Percentiles rank a stretch among this genome's conserved stretches.
Conservation (phyloP, 2,329 filamentous ascomycete species). For the Basipetospora chlamydospora region DNA sequence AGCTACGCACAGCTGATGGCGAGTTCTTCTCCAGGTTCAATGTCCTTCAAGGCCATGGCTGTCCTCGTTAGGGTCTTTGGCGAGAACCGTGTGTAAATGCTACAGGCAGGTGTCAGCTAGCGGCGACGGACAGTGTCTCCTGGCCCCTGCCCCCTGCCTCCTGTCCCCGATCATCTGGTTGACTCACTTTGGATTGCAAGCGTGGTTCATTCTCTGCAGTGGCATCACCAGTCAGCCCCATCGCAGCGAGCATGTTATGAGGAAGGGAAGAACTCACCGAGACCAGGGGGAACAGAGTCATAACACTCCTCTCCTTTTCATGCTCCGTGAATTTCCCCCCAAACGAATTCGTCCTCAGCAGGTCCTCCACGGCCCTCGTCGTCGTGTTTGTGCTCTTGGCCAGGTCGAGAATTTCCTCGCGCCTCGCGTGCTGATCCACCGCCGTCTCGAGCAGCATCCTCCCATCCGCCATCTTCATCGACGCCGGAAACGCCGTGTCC, state of each 20-base stretch:
- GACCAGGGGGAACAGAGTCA: slow-evolving; percentile 13
- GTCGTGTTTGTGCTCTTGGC: slow-evolving; percentile 12
- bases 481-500: slow-evolving; percentile 15
- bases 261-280: slow-evolving; percentile 10
- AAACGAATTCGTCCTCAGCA: slow-evolving; percentile 21
- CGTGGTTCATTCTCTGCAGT: slow-evolving; percentile 12
- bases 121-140: not conserved
- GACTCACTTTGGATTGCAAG: slow-evolving; percentile 16
- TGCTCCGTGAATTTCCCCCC: slow-evolving; percentile 10
- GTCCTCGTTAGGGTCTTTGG: slow-evolving; percentile 11
- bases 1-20: slow-evolving; percentile 14
- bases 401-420: slow-evolving; percentile 14
- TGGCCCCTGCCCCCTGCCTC: too few relatives aligned
- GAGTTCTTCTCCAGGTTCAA: slow-evolving; percentile 16
- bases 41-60: slow-evolving; percentile 13
- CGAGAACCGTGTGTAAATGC: slow-evolving; percentile 15
- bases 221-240: slow-evolving; percentile 5
- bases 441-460: slow-evolving; percentile 15
- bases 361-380: slow-evolving; percentile 16
- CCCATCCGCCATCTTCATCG: slow-evolving; percentile 15
- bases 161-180: too few relatives aligned
- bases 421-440: slow-evolving; percentile 15
- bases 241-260: not conserved
- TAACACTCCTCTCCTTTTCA: slow-evolving; percentile 9
- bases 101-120: slow-evolving; percentile 6